Evolutionary conservation across 352 stramenopile species (phyloP), one percentile per base, ranked within the genome.

Genomic region (Phytopythium montanum): DNA sequence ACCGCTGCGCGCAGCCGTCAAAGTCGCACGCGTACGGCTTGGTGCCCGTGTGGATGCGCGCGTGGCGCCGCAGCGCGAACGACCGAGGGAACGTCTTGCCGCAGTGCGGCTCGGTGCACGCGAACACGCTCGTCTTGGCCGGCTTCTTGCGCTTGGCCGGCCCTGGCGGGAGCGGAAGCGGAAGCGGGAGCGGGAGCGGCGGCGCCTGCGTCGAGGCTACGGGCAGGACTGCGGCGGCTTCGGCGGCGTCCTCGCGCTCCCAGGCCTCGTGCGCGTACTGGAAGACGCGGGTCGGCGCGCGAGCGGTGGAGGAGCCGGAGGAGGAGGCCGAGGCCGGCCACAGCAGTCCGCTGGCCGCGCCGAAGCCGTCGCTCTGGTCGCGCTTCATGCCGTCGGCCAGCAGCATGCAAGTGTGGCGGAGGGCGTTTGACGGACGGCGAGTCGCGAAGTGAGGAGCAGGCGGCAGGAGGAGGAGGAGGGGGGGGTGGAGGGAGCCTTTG

Each of bases 41-140:
- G 50, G 65, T 91, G 60, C 84, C 82, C 39, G 85, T 93, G 69
- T 94, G 85, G 61, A 93, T 94, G 59, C 86, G 84, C 81, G 86
- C 84, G 62, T 95, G 86, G 29, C 86, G 75, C 36, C 85, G 73
- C 58, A 95, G 71, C 42, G 86, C 86, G 61, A 95, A 95, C 12
- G 81, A 91, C 14, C 86, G 71, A 25, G 86, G 86, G 61, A 95
- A 95, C 51, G 79, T 75, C 69, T 95, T 95, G 59, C 81, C 86
- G 62, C 86, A 95, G 62, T 92, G 78, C 44, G 82, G 70, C 56
- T 94, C 86, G 28, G 68, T 57, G 61, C 85, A 93, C 46, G 89
- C 66, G 53, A 90, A 95, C 50, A 89, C 66, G 33, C 78, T 64
- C 38, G 77, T 80, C 59, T 85, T 85, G 52, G 55, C 54, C 57